phyloP scores from a whole-genome alignment of 495 filamentous ascomycete species.

The Rhypophila decipiens region DNA sequence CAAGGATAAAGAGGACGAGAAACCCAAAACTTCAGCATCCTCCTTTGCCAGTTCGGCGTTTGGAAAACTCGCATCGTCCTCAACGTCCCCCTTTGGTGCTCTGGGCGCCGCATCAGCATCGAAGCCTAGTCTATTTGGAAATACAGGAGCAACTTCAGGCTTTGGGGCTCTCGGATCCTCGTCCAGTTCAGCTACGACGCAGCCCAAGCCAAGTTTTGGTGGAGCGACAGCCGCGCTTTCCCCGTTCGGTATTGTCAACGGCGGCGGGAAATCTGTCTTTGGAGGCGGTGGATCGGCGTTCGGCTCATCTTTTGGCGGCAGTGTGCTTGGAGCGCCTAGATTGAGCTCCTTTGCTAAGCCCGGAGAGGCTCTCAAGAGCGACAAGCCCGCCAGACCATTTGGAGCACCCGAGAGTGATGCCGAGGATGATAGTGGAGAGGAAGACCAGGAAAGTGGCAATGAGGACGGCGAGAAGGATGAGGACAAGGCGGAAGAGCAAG shows the following conservation, averaged over 20 bases:
- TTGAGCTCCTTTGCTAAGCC: conserved; percentile 66
- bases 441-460: conserved; percentile 36
- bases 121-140: conserved; percentile 36
- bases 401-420: conserved; percentile 63
- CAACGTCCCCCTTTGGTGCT: conserved; percentile 37
- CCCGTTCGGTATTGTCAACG: conserved; percentile 17
- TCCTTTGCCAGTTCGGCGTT: conserved; percentile 48
- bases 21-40: conserved; percentile 28
- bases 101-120: conserved; percentile 15
- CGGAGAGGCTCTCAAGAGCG: conserved; percentile 47
- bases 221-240: conserved; percentile 14
- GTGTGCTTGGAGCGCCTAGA: conserved; percentile 43
- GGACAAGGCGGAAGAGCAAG: conserved; percentile 41
- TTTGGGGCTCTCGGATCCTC: conserved; percentile 24
- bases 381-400: conserved; percentile 60
- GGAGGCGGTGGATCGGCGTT: conserved; percentile 31
- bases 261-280: conserved; percentile 35
- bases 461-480: conserved; percentile 13
- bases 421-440: conserved; percentile 40
- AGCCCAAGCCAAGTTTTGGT: conserved; percentile 30
- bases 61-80: conserved; percentile 41
- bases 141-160: conserved; percentile 24
- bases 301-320: conserved; percentile 48
- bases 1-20: conserved; percentile 6
- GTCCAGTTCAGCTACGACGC: conserved; percentile 10